These are phyloP conservation scores for Sodiomyces alkalinus DNA, from an alignment of 2,329 filamentous ascomycete genomes.

Conservation along the genomic window DNA sequence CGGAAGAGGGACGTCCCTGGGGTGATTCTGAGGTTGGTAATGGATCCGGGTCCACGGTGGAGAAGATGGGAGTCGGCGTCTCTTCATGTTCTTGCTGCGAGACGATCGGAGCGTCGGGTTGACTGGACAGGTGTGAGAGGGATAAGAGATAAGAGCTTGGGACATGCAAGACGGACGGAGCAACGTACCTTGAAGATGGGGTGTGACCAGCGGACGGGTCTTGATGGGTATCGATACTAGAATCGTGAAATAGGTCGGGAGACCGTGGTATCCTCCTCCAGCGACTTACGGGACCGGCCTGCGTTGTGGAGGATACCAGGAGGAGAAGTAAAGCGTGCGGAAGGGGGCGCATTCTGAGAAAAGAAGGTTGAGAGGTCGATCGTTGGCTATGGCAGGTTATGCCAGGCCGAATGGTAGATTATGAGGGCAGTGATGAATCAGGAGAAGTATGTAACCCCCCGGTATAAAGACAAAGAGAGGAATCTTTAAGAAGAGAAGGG, in stretches of 20 bases:
- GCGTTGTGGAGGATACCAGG: slow-evolving; percentile 6
- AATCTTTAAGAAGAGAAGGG: background rate
- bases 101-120: background rate
- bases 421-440: too few species aligned
- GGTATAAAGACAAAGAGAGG: too few species aligned
- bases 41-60: slow-evolving; percentile 3
- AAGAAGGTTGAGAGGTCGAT: background rate
- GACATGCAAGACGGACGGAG: too few species aligned
- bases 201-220: too few species aligned
- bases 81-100: slow-evolving; percentile 4
- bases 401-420: too few species aligned
- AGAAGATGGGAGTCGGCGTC: slow-evolving; percentile 8
- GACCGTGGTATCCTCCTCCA: slow-evolving; percentile 2
- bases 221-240: background rate
- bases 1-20: too few species aligned
- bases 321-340: slow-evolving; percentile 5
- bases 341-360: slow-evolving; percentile 2
- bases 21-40: too few species aligned
- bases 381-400: too few species aligned
- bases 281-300: slow-evolving; percentile 8
- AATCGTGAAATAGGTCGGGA: background rate
- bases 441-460: too few species aligned
- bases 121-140: too few species aligned
- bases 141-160: too few species aligned
- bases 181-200: too few species aligned